Percentiles rank a stretch among this genome's conserved stretches.
These are phyloP conservation scores for Scutellaria minor DNA, from an alignment of 257 asterid genomes.

Conservation along the genomic window DNA sequence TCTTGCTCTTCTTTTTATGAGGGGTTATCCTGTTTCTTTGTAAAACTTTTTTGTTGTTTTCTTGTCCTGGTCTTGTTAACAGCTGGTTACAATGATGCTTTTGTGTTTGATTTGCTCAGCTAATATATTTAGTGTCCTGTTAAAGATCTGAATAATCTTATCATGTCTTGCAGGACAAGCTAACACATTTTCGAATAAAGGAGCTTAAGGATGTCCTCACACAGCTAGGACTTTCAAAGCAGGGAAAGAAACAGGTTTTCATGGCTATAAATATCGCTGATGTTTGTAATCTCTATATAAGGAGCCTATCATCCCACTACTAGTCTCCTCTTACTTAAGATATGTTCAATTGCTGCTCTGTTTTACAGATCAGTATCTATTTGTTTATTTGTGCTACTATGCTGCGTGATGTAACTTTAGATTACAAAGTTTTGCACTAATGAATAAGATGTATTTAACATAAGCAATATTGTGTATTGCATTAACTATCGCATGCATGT, in stretches of 20 bases:
- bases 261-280: constrained; percentile 12
- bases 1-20: neutral
- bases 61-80: constrained; percentile 7
- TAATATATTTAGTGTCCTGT: neutral
- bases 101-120: constrained; percentile 14
- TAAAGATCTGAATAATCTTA: neutral
- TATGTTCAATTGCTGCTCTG: constrained; percentile 5
- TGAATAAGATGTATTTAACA: neutral
- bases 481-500: neutral
- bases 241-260: constrained; percentile 97
- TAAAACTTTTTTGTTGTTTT: constrained; percentile 1
- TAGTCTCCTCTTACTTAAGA: neutral
- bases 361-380: neutral
- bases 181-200: constrained; percentile 81
- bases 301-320: constrained; percentile 21
- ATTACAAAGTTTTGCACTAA: neutral
- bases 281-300: constrained; percentile 2
- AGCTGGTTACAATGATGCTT: neutral
- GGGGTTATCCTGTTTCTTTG: neutral
- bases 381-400: neutral
- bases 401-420: constrained; percentile 10
- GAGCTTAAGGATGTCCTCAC: constrained; percentile 96
- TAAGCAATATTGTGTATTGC: neutral
- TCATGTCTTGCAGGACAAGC: constrained; percentile 67
- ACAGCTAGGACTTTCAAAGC: constrained; percentile 85